Evolutionary conservation across 1,139 yeast genomes (phyloP).

Genomic region (Suhomyces bribrorum): DNA sequence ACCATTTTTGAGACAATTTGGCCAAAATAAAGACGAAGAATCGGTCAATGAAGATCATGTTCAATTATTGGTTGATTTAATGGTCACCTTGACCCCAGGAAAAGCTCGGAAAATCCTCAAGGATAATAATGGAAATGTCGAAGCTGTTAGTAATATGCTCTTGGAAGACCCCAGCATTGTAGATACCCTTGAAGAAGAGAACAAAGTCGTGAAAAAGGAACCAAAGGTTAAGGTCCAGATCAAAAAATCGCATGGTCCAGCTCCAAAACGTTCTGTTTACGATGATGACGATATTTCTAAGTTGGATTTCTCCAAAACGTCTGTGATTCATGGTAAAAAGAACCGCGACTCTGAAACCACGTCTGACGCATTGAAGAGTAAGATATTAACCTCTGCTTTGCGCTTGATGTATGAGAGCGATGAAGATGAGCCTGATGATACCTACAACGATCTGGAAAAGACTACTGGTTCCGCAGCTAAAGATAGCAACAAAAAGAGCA

Average conservation of each 20-base stretch:
- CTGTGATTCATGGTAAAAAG: conserved; percentile 26
- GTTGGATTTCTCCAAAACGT: conserved; percentile 19
- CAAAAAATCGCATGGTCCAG: conserved; percentile 4
- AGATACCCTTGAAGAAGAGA: conserved; percentile 17
- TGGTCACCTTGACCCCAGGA: conserved; percentile 53
- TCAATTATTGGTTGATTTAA: conserved; percentile 50
- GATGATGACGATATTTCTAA: conserved; percentile 33
- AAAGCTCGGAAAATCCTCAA: conserved; percentile 50
- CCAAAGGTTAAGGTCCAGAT: conserved; percentile 3
- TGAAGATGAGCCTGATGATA: conserved; percentile 83
- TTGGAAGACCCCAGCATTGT: conserved; percentile 60
- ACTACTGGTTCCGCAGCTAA: conserved; percentile 35
- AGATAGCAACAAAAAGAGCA: conserved; percentile 14
- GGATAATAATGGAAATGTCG: conserved; percentile 54
- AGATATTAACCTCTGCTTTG: conserved; percentile 64
- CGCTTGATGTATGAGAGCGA: conserved; percentile 67
- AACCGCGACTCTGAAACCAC: conserved; percentile 16
- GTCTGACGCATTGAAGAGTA: conserved; percentile 47
- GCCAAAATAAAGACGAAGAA: conserved; percentile 9
- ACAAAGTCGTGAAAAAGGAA: conserved; percentile 5
- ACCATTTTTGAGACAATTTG: conserved; percentile 37
- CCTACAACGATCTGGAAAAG: conserved; percentile 72
- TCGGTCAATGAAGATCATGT: conserved; percentile 41
- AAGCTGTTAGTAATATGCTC: conserved; percentile 56
- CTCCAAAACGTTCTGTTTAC: conserved; percentile 23